Percentiles rank a stretch among this genome's conserved stretches.
Conservation (phyloP, 2,329 filamentous ascomycete genomes). For the Penicillium frequentans region DNA sequence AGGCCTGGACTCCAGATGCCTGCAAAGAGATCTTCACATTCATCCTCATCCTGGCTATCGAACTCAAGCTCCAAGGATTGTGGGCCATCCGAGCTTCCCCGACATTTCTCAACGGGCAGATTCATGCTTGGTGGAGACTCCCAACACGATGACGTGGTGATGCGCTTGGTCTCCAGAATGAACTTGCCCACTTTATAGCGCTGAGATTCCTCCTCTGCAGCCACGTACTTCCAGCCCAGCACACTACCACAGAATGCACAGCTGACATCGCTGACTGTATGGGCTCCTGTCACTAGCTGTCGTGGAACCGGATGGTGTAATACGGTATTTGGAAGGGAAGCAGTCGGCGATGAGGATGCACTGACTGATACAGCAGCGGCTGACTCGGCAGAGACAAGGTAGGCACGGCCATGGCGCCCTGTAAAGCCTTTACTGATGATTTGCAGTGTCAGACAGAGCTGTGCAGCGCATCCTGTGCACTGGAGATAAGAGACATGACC, state of each 20-base stretch:
- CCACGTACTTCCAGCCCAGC: constrained; percentile 66
- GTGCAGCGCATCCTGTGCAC: constrained; percentile 59
- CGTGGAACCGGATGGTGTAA: constrained; percentile 57
- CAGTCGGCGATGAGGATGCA: constrained; percentile 28
- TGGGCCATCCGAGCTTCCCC: constrained; percentile 4
- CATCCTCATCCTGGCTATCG: constrained; percentile 65
- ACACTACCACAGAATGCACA: constrained; percentile 58
- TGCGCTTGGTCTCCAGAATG: constrained; percentile 62
- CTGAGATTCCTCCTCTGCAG: constrained; percentile 61
- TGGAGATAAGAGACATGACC: constrained; percentile 56
- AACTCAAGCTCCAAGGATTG: constrained; percentile 52
- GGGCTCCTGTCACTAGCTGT: constrained; percentile 62
- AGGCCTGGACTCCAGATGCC: constrained; percentile 60
- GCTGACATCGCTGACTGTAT: constrained; percentile 62
- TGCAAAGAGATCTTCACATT: constrained; percentile 65
- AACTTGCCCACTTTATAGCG: constrained; percentile 68
- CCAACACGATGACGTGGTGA: constrained; percentile 54
- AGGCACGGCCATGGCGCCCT: constrained; percentile 63
- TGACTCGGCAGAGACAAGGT: constrained; percentile 55
- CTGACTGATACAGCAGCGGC: constrained; percentile 30
- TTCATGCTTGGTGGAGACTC: constrained; percentile 37
- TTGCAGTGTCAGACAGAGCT: constrained; percentile 59
- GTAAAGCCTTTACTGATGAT: constrained; percentile 67
- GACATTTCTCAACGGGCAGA: constrained; percentile 4
- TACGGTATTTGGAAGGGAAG: constrained; percentile 58